Percentiles rank a stretch among this genome's conserved stretches.
Evolutionary conservation across 2,329 filamentous ascomycete species (phyloP).

Genomic region (Cordyceps farinosa): DNA sequence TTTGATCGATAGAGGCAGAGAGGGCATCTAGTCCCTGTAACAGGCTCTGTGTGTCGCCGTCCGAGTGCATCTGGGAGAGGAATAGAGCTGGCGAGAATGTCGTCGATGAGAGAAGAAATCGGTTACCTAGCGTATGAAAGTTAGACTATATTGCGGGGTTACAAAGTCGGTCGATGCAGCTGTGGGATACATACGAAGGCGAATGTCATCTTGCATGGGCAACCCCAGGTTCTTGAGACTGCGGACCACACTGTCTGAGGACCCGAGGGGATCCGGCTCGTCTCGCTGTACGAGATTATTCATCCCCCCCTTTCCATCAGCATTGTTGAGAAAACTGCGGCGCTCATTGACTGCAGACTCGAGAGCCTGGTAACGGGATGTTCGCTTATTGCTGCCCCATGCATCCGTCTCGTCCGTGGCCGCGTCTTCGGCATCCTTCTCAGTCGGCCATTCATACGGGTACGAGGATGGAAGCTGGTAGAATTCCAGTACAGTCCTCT

Average conservation of each 20-base stretch:
- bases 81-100: slow-evolving; percentile 92
- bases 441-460: slow-evolving; percentile 81
- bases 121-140: slow-evolving; percentile 58
- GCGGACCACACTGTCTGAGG: slow-evolving; percentile 78
- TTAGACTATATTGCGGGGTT: background rate
- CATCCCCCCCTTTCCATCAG: slow-evolving; percentile 62
- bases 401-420: slow-evolving; percentile 56
- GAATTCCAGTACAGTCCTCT: slow-evolving; percentile 77
- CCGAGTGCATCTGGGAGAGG: slow-evolving; percentile 84
- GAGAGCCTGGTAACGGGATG: slow-evolving; percentile 80
- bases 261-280: slow-evolving; percentile 88
- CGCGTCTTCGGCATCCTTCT: slow-evolving; percentile 67
- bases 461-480: slow-evolving; percentile 79
- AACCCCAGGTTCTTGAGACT: slow-evolving; percentile 73
- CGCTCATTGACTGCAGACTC: slow-evolving; percentile 70
- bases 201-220: slow-evolving; percentile 77
- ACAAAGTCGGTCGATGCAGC: background rate
- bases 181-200: slow-evolving; percentile 57
- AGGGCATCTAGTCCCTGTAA: slow-evolving; percentile 80
- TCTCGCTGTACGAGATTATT: slow-evolving; percentile 84
- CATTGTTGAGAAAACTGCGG: slow-evolving; percentile 60
- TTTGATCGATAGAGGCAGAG: slow-evolving; percentile 91
- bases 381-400: slow-evolving; percentile 54
- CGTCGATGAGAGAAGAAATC: slow-evolving; percentile 92
- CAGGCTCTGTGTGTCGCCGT: slow-evolving; percentile 77